These are phyloP conservation scores for Dactylella cylindrospora DNA, from an alignment of 2,329 filamentous ascomycete species.

Conservation along the genomic window DNA sequence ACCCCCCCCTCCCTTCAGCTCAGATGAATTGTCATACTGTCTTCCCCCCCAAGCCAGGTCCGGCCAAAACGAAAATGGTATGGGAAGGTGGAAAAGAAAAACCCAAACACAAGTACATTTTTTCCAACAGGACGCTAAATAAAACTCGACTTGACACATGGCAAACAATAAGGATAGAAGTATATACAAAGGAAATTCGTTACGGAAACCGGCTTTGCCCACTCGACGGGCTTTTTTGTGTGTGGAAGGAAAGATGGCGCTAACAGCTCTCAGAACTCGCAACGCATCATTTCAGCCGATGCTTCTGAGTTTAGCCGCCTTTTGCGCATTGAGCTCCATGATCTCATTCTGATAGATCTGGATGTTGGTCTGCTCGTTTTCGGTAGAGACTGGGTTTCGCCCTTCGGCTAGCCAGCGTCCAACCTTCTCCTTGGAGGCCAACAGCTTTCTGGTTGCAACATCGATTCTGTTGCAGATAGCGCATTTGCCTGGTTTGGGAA, in stretches of 20 bases:
- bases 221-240: conserved; percentile 27
- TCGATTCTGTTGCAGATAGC: conserved; percentile 86
- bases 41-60: conserved; percentile 11
- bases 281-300: conserved; percentile 46
- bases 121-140: conserved; percentile 42
- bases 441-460: conserved; percentile 48
- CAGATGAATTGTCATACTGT: conserved; percentile 9
- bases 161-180: conserved; percentile 9
- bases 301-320: conserved; percentile 49
- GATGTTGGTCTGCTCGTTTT: conserved; percentile 49
- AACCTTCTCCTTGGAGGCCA: conserved; percentile 48
- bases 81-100: conserved; percentile 35
- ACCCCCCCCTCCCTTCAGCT: conserved; percentile 38
- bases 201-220: conserved; percentile 15
- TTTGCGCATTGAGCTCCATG: conserved; percentile 48
- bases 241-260: conserved; percentile 28
- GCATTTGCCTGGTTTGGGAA: conserved; percentile 67
- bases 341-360: conserved; percentile 49
- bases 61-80: conserved; percentile 15
- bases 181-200: conserved; percentile 34
- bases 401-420: conserved; percentile 49
- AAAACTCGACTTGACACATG: conserved; percentile 41
- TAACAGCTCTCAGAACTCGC: conserved; percentile 44
- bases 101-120: conserved; percentile 35
- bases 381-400: conserved; percentile 49